Evolutionary conservation across 2,329 filamentous ascomycete species (phyloP), one percentile per base, ranked within the genome.

Genomic region (Penicillium sp.): DNA sequence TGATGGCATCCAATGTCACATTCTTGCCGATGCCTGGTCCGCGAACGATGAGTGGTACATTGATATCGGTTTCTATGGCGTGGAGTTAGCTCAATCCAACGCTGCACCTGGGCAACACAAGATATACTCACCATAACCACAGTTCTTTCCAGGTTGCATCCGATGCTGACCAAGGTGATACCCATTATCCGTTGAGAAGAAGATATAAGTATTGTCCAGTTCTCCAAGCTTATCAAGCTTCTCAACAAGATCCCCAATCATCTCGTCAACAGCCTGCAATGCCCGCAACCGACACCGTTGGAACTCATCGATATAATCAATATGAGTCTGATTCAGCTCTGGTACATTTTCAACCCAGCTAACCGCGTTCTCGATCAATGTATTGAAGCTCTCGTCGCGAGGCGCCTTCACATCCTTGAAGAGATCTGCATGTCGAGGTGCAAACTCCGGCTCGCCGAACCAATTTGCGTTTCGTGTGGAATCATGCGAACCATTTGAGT

Each of bases 371-470:
- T 78, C 0, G 83, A 85, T 65, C 24, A 61, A 44, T 9, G 55
- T 55, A 56, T 90, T 89, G 66, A 89, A 90, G 64, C 83, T 85
- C 0, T 75, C 73, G 1, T 81, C 83, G 4, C 87, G 77, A 0
- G 87, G 87, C 0, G 88, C 80, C 22, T 75, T 79, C 0, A 74
- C 77, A 18, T 83, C 78, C 8, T 77, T 70, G 64, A 89, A 90
- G 0, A 88, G 74, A 59, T 84, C 67, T 38, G 78, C 76, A 59
- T 90, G 85, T 29, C 84, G 76, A 31, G 81, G 72, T 0, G 84
- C 81, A 1, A 56, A 67, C 21, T 63, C 66, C 2, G 67, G 66
- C 34, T 62, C 60, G 1, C 64, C 61, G 31, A 63, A 68, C 62
- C 65, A 66, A 5, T 54, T 58, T 4, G 57, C 57, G 3, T 59